Evolutionary conservation across 1,139 yeast genomes (phyloP).

Genomic region (Saccharomyces hybrid): DNA sequence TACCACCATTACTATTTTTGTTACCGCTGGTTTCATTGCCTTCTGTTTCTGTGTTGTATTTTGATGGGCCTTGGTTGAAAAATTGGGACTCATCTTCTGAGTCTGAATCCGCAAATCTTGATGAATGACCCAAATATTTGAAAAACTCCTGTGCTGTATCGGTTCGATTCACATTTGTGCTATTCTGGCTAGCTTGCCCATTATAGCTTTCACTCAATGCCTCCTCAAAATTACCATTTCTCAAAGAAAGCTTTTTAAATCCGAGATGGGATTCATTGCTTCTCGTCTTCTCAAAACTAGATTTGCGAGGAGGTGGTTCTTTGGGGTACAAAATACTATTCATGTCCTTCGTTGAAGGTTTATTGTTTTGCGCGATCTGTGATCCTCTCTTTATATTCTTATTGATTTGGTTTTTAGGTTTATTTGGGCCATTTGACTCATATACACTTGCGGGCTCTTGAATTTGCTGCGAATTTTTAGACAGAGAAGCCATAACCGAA

Average conservation of each 20-base stretch:
- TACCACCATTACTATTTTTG: conserved; percentile 9
- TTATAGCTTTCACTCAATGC: conserved; percentile 7
- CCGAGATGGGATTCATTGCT: conserved; percentile 30
- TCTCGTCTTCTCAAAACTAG: conserved; percentile 47
- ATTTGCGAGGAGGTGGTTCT: conserved; percentile 40
- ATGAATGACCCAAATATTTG: conserved; percentile 14
- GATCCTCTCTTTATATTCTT: not conserved
- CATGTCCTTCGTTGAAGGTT: conserved; percentile 2
- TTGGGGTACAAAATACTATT: conserved; percentile 21
- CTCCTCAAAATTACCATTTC: conserved; percentile 22
- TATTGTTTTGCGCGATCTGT: not conserved
- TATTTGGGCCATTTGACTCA: not conserved
- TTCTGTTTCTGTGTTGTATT: conserved; percentile 13
- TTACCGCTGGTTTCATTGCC: conserved; percentile 21
- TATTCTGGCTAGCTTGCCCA: conserved; percentile 4
- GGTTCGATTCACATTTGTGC: conserved; percentile 8
- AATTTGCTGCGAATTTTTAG: not conserved
- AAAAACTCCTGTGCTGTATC: conserved; percentile 3
- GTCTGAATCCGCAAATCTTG: conserved; percentile 54
- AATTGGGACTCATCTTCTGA: conserved; percentile 39
- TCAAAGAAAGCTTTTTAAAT: conserved; percentile 33
- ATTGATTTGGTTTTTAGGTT: not conserved
- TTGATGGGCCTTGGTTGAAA: conserved; percentile 15
- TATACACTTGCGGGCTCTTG: not conserved
- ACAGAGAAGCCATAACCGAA: not conserved